These are phyloP conservation scores for Boletus tylopilopsis DNA, from an alignment of 768 basidiomycete genomes.

Conservation along the genomic window DNA sequence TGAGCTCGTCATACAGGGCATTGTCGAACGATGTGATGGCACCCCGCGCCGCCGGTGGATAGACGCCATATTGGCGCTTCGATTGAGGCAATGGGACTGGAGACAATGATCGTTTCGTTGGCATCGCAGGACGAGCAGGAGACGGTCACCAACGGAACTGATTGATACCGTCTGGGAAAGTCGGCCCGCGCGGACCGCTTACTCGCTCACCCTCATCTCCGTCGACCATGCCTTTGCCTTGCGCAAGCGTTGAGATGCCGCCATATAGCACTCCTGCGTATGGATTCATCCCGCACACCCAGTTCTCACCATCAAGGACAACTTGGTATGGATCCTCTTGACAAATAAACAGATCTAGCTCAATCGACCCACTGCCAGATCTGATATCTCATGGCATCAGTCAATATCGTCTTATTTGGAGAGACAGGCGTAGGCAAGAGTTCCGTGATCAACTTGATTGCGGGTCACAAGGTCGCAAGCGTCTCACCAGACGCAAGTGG, in stretches of 20 bases:
- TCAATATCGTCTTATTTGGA: constrained; percentile 42
- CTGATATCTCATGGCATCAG: constrained; percentile 12
- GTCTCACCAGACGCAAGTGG: constrained; percentile 26
- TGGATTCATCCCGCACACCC: constrained; percentile 1
- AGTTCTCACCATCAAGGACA: background rate
- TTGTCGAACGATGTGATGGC: constrained; percentile 44
- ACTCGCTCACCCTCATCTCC: background rate
- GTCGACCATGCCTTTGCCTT: background rate
- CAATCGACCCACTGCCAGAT: constrained; percentile 1
- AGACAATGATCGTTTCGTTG: constrained; percentile 48
- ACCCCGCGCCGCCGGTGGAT: constrained; percentile 9
- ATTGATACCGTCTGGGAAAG: constrained; percentile 4
- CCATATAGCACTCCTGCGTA: background rate
- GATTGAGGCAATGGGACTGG: constrained; percentile 48
- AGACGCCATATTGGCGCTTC: constrained; percentile 47
- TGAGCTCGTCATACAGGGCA: constrained; percentile 70
- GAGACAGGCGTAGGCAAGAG: constrained; percentile 36
- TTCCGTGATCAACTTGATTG: constrained; percentile 30
- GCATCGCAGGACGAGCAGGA: constrained; percentile 32
- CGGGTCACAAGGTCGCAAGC: constrained; percentile 16
- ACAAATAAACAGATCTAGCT: background rate
- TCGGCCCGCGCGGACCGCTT: constrained; percentile 12
- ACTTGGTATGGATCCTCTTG: constrained; percentile 7
- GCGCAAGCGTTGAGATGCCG: background rate
- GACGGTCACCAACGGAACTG: background rate